A percentile compares a stretch with the other conserved stretches of the same genome.
phyloP scores from a whole-genome alignment of 2,329 filamentous ascomycete species.

The Colletotrichum spaethianum region DNA sequence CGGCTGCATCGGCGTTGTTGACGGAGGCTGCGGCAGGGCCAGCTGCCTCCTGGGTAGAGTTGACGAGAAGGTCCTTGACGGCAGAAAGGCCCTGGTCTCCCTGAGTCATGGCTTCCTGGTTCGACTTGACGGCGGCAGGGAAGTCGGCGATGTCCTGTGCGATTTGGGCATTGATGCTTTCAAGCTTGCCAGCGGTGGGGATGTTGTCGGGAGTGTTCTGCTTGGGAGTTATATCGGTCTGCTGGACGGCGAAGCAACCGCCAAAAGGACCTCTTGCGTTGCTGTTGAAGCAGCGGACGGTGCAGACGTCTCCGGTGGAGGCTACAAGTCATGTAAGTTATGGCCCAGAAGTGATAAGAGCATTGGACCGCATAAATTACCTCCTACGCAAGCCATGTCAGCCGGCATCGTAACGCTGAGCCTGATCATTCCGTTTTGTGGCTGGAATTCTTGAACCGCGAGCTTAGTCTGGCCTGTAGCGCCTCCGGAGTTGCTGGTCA shows the following conservation, averaged over 20 bases:
- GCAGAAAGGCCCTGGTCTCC: constrained; percentile 54
- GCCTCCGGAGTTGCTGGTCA: constrained; percentile 61
- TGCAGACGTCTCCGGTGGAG: constrained; percentile 72
- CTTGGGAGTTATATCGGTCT: constrained; percentile 60
- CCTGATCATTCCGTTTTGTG: constrained; percentile 68
- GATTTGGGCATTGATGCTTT: constrained; percentile 64
- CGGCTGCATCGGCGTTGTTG: no score
- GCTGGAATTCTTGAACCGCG: constrained; percentile 68
- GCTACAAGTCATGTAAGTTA: constrained; percentile 47
- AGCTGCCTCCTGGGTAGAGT: constrained; percentile 53
- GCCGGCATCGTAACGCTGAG: constrained; percentile 69
- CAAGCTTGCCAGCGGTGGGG: constrained; percentile 59
- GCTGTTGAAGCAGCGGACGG: constrained; percentile 72
- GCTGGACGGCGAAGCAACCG: constrained; percentile 71
- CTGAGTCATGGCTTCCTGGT: constrained; percentile 53
- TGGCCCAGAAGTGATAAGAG: background rate
- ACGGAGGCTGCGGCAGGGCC: constrained; percentile 16
- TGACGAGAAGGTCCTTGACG: constrained; percentile 55
- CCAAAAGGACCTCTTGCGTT: constrained; percentile 70
- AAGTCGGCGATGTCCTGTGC: constrained; percentile 67
- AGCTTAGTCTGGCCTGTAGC: constrained; percentile 61
- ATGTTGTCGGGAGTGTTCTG: constrained; percentile 62
- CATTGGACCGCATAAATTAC: constrained; percentile 51
- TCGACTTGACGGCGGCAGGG: constrained; percentile 55
- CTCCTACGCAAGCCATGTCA: constrained; percentile 64